Evolutionary conservation across 164 flowering plant genomes (phyloP), one percentile per base, ranked within the genome.

Genomic region (Vitis rupestris): DNA sequence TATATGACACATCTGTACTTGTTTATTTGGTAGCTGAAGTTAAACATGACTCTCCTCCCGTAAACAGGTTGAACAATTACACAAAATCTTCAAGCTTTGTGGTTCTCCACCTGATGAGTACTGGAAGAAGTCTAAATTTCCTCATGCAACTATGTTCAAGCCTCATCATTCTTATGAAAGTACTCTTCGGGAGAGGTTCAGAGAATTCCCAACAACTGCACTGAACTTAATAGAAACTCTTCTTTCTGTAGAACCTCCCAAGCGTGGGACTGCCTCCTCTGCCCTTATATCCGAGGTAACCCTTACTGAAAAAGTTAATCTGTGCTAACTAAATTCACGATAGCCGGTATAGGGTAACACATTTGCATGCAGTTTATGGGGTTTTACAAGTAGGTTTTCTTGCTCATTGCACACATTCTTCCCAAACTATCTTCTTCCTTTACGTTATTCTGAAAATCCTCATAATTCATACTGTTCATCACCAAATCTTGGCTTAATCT

Each of bases 51-150:
- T 56, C 48, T 53, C 52, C 23, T 59, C 23, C n/a, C 31, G 10
- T 63, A 27, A 71, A 37, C 83, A 94, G 98, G 93, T 94, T 59
- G 98, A 94, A 71, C 98, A 94, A 77, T 71, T 94, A 65, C 98
- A 94, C 78, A 94, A 89, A 69, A 92, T 94, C 59, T 92, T 92
- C 83, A 92, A 90, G 84, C 92, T 94, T 27, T 90, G 95, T 79
- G 98, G 98, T 29, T 87, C 98, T 75, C 97, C 95, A 50, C 80
- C 97, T 0, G 97, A 90, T 2, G 97, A 89, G 10, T 91, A 81
- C 67, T 94, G 97, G 98, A 89, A 74, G 59, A 87, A 76, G 69
- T 79, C 87, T 9, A 89, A 80, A 76, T 85, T 92, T 72, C 97
- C 98, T 74, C 91, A 88, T 78, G 94, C 93, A 67, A 72, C 90